These are phyloP conservation scores for Lepidium africanum DNA, from an alignment of 345 rosid genomes.

Conservation along the genomic window DNA sequence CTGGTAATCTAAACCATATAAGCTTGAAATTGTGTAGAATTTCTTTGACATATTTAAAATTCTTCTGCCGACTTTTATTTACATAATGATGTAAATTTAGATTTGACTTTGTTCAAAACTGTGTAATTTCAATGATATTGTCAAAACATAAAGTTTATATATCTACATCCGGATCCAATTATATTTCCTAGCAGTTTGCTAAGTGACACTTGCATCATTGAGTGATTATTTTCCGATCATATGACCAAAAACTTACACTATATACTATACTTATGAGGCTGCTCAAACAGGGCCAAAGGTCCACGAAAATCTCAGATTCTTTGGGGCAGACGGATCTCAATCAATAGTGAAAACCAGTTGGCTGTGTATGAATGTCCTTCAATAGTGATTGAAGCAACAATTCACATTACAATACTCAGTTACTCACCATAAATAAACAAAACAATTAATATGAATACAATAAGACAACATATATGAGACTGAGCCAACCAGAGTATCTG, in stretches of 20 bases:
- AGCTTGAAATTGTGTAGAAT: too few relatives aligned
- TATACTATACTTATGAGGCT: background rate
- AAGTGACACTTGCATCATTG: background rate
- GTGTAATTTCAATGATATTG: too few relatives aligned
- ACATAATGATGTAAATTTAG: too few relatives aligned
- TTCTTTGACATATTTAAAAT: too few relatives aligned
- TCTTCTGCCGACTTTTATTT: too few relatives aligned
- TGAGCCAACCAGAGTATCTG: slow-evolving; percentile 11
- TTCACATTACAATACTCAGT: background rate
- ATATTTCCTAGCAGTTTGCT: background rate
- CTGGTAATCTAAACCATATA: too few relatives aligned
- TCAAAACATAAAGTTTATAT: background rate
- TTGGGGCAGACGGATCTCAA: background rate
- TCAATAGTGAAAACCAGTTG: background rate
- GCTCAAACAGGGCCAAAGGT: background rate
- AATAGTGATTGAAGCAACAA: slow-evolving; percentile 3
- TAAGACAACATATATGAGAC: background rate
- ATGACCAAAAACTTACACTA: background rate
- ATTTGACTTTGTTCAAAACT: too few relatives aligned
- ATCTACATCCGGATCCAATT: background rate
- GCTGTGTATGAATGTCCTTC: background rate
- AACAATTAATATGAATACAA: background rate
- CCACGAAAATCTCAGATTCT: background rate
- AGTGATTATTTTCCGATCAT: background rate
- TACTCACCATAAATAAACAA: background rate